Base-by-base conservation (phyloP, 192 early-diverging fungal species). In the Mortierella hygrophila region DNA sequence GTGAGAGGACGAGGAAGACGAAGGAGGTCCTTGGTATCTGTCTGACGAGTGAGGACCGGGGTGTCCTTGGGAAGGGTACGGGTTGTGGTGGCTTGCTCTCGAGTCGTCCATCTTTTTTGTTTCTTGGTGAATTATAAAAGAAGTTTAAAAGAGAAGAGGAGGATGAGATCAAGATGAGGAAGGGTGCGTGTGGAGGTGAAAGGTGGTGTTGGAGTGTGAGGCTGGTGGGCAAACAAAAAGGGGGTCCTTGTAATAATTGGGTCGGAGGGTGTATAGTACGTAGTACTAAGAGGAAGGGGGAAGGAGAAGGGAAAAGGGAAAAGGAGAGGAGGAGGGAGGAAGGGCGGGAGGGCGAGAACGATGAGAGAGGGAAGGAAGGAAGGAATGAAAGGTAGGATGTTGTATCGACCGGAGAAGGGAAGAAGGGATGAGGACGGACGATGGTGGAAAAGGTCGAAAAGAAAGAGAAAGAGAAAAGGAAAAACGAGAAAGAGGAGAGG, bases 21-120 rank as follows among this genome's bases (percentile, higher is more conserved):
- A 23, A 15, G 77, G 21, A 47, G 42, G 77, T 16, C 55, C 42
- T 16, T 68, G 69, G 46, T 86, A 79, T 20, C 78, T 75, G 6
- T 80, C 79, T 2, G 75, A 55, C 23, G 71, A 60, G 23, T 82
- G 75, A 46, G 13, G 16, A 35, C 38, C 68, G 49, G 74, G 21
- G 35, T 72, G 77, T 35, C 46, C 11, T 41, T 68, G 75, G n/a
- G 18, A 9, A 52, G 26, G 40, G 47, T 52, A 35, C 54, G 52
- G 3, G 35, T 32, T n/a, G 35, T 72, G 76, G 18, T 77, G 82
- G 40, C 72, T 63, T 32, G 60, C 72, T 23, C 76, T 70, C 16
- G 72, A 77, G 38, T 83, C 82, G 8, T 83, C 82, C 82, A 83
- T 83, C 9, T 60, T 54, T 54, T 70, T 74, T 76, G 76, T 26